phyloP scores from a whole-genome alignment of 345 rosid genomes.

The Salix udensis region DNA sequence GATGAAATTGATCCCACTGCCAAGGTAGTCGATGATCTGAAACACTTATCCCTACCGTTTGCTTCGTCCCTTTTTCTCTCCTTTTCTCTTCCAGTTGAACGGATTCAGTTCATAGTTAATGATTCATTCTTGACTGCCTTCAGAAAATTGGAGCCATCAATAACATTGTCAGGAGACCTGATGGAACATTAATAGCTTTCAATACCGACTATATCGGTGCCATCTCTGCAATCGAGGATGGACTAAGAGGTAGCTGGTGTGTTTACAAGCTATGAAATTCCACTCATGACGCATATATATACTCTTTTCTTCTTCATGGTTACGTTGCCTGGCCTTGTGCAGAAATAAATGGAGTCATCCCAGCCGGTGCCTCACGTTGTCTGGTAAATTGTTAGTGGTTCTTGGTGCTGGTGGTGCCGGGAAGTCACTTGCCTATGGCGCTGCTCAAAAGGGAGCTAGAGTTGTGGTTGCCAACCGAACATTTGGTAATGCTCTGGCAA shows the following conservation, averaged over 20 bases:
- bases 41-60: background rate
- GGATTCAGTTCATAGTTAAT: background rate
- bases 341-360: constrained; percentile 34
- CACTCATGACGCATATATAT: too few species aligned
- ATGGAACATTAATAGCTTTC: constrained; percentile 50
- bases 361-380: constrained; percentile 38
- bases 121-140: background rate
- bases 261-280: background rate
- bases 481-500: constrained; percentile 20
- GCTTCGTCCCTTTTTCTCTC: background rate
- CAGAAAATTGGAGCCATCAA: constrained; percentile 58
- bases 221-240: constrained; percentile 58
- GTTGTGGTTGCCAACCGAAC: constrained; percentile 57
- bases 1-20: constrained; percentile 53
- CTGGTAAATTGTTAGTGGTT: constrained; percentile 58
- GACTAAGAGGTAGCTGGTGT: constrained; percentile 38
- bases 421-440: constrained; percentile 62
- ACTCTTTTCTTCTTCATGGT: background rate
- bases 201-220: constrained; percentile 60
- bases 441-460: constrained; percentile 54
- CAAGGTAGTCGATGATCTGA: constrained; percentile 26
- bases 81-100: background rate
- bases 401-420: constrained; percentile 74
- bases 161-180: constrained; percentile 52
- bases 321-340: constrained; percentile 1